Evolutionary conservation across 2,329 filamentous ascomycete genomes (phyloP), one percentile per base, ranked within the genome.

Genomic region (Colletotrichum limetticola): DNA sequence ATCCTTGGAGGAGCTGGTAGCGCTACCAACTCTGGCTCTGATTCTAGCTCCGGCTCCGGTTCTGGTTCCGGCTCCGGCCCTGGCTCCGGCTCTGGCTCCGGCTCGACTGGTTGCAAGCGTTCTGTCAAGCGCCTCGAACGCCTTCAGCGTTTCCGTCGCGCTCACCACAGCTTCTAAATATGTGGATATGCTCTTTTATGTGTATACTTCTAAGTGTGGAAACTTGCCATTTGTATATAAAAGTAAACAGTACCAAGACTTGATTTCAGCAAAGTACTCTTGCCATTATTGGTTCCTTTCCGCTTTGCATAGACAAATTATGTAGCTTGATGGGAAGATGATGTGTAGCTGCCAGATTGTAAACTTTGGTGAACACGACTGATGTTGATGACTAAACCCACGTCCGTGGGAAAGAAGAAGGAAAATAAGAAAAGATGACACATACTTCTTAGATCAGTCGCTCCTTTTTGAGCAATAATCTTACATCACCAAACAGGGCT

Each of bases 41-140:
- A 79, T 46, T 73, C 74, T 2, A 49, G 72, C 53, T 65, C 60
- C 3, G 32, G 55, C 1, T 57, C 55, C 1, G 55, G 16, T 16
- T 57, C 55, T 1, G 75, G 76, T 4, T 76, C 80, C 1, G 76
- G 75, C 30, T 80, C 80, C 70, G 78, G 80, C 57, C 72, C 53
- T 4, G 53, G 26, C 53, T 56, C 53, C 4, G 24, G n/a, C 30
- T 53, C 30, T 30, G 8, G 30, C 35, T 4, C 37, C 24, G 37
- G 19, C 49, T 37, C 55, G 32, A 46, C 59, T 8, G 66, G 55
- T 9, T 72, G 58, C 70, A 72, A 72, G 60, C 70, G 70, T 46
- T 57, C 70, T 9, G 19, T 89, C 30, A 86, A 86, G 61, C 82
- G 85, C 19, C 85, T 91, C 46, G 79, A 83, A 62, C 82, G 83